These are phyloP conservation scores for Canna indica DNA, from an alignment of 176 grass and related monocot genomes.

Conservation along the genomic window DNA sequence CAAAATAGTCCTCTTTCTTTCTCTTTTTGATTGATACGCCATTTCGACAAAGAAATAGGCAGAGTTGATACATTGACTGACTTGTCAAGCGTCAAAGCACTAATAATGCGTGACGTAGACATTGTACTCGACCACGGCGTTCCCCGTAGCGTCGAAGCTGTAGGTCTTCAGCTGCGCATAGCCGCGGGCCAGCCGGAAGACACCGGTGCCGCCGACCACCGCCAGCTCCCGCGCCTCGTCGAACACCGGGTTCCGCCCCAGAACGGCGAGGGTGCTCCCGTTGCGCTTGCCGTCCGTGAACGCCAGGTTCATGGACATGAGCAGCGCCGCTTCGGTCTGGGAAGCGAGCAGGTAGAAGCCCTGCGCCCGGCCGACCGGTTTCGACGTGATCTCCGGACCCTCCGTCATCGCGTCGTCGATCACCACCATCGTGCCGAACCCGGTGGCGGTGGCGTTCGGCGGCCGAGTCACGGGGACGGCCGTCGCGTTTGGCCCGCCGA, in stretches of 20 bases:
- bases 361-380: conserved; percentile 35
- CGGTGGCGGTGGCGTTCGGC: conserved; percentile 25
- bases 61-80: too few species aligned
- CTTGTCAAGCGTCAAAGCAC: too few species aligned
- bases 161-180: conserved; percentile 41
- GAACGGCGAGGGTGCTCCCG: conserved; percentile 39
- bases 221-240: conserved; percentile 40
- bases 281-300: conserved; percentile 38
- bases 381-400: conserved; percentile 21
- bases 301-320: conserved; percentile 55
- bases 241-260: conserved; percentile 42
- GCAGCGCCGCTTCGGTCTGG: conserved; percentile 15
- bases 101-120: conserved; percentile 32
- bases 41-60: too few species aligned
- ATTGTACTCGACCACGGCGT: conserved; percentile 62
- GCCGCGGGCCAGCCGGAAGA: conserved; percentile 34
- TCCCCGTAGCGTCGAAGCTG: conserved; percentile 18
- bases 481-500: conserved; percentile 38
- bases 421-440: conserved; percentile 39
- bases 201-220: conserved; percentile 42
- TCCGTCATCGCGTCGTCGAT: conserved; percentile 58
- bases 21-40: too few species aligned
- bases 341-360: conserved; percentile 40
- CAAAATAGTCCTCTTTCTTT: too few species aligned
- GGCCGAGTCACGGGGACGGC: conserved; percentile 14